Evolutionary conservation across 495 filamentous ascomycete genomes (phyloP), one percentile per base, ranked within the genome.

Genomic region (Glarea lozoyensis): DNA sequence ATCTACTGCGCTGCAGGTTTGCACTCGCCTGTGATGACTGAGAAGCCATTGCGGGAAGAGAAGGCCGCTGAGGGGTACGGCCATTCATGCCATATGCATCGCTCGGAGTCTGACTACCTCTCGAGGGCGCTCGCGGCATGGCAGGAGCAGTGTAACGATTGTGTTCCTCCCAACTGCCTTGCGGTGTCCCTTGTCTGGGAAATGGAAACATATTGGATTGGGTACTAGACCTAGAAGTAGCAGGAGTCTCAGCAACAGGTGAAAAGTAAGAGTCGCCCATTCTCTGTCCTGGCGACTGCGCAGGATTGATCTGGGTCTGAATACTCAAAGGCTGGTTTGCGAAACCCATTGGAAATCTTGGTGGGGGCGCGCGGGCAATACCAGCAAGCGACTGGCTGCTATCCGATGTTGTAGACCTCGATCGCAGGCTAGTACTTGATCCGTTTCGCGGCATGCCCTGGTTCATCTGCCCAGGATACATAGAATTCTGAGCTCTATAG

Each of bases 91-190:
- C 67, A 50, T 76, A 82, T n/a, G 66, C 66, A 49, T 74, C 73
- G 45, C 69, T 61, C 30, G 66, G 69, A 13, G 70, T 80, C 17
- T 74, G 65, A 1, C 84, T 86, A 49, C 94, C 89, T 42, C 86
- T 70, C 9, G 88, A 92, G 20, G 80, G 72, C 13, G 74, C 82
- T 27, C 89, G 78, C 27, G 81, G 81, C 67, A 88, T 75, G 9
- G 85, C 87, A 16, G 89, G 90, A 3, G 90, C 88, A 2, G 92
- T 94, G 52, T 85, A 89, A 27, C 86, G 80, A 58, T 82, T 83
- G 27, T 89, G 83, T 17, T 69, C 69, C 40, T 72, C 68, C 67
- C 72, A 75, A 43, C 75, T 73, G 15, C 63, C 70, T 63, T 81
- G 52, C 48, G 81, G 73, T 4, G 75, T 79, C 11, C 65, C 66